Conservation (phyloP, 768 basidiomycete genomes). For the Serpula lacrymans region DNA sequence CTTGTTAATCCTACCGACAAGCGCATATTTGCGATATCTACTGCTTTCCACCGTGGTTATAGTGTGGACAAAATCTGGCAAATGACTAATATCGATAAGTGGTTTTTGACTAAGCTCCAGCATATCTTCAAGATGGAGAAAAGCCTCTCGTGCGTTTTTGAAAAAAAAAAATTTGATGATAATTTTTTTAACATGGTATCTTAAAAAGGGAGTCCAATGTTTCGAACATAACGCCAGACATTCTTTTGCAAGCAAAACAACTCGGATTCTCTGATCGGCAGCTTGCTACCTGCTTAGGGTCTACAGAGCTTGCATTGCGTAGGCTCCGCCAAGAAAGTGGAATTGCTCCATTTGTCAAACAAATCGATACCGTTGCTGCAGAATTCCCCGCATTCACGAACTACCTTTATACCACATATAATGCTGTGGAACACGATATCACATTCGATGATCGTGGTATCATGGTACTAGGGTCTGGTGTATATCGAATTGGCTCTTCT, state of each 20-base stretch:
- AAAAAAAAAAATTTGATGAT: not conserved
- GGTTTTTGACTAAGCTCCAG: slow-evolving; percentile 91
- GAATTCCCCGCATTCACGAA: slow-evolving; percentile 99
- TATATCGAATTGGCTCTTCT: slow-evolving; percentile 97
- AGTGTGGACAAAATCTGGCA: slow-evolving; percentile 95
- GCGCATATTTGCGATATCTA: slow-evolving; percentile 94
- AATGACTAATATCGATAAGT: slow-evolving; percentile 98
- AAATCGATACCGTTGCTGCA: slow-evolving; percentile 98
- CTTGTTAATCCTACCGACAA: slow-evolving; percentile 94
- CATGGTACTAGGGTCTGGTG: slow-evolving; percentile 97
- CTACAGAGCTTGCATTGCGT: slow-evolving; percentile 92
- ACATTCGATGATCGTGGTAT: slow-evolving; percentile 88
- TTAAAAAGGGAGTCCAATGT: slow-evolving; percentile 55
- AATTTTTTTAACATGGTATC: slow-evolving; percentile 2
- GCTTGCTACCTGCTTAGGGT: slow-evolving; percentile 76
- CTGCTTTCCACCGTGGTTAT: slow-evolving; percentile 90
- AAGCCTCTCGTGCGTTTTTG: slow-evolving; percentile 58
- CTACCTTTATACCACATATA: slow-evolving; percentile 98
- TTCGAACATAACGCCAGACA: slow-evolving; percentile 54
- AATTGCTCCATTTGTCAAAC: slow-evolving; percentile 92
- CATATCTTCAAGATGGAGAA: slow-evolving; percentile 83
- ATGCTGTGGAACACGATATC: slow-evolving; percentile 92
- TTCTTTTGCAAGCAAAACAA: slow-evolving; percentile 84
- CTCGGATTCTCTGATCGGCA: slow-evolving; percentile 95
- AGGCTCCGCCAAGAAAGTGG: slow-evolving; percentile 80